These are phyloP conservation scores for Stephanocyclus meneghinianus DNA, from an alignment of 352 stramenopile species.

Conservation along the genomic window DNA sequence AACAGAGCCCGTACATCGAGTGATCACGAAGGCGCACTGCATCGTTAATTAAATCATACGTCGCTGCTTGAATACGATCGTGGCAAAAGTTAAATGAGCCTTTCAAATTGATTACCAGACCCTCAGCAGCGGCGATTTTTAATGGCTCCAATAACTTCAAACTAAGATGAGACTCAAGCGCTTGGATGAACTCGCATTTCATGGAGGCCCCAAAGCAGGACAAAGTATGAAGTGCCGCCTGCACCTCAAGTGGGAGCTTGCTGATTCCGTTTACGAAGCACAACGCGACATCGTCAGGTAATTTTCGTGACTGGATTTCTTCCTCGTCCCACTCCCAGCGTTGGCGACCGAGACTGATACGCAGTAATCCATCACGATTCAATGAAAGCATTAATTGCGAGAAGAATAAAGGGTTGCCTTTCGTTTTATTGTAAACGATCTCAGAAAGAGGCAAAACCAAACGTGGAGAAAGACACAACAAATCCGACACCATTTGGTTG, in stretches of 20 bases:
- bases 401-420: constrained; percentile 48
- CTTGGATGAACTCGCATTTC: constrained; percentile 13
- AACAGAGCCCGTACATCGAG: constrained; percentile 31
- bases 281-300: constrained; percentile 31
- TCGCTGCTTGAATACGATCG: constrained; percentile 21
- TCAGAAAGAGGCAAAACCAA: constrained; percentile 35
- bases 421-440: constrained; percentile 43
- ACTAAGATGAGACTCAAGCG: constrained; percentile 27
- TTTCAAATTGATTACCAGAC: constrained; percentile 27
- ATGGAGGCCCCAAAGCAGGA: constrained; percentile 37
- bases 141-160: constrained; percentile 16
- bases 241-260: constrained; percentile 24
- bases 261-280: constrained; percentile 26
- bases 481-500: constrained; percentile 51
- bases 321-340: constrained; percentile 39
- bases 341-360: constrained; percentile 14
- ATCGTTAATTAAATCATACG: constrained; percentile 29
- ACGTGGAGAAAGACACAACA: constrained; percentile 48
- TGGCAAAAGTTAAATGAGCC: constrained; percentile 17
- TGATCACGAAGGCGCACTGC: constrained; percentile 21
- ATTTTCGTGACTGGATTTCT: constrained; percentile 20
- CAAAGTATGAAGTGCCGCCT: constrained; percentile 18
- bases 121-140: constrained; percentile 20
- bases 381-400: constrained; percentile 30
- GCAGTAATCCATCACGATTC: constrained; percentile 26